These are phyloP conservation scores for Trichoderma semiorbis DNA, from an alignment of 2,329 filamentous ascomycete genomes.

Conservation along the genomic window DNA sequence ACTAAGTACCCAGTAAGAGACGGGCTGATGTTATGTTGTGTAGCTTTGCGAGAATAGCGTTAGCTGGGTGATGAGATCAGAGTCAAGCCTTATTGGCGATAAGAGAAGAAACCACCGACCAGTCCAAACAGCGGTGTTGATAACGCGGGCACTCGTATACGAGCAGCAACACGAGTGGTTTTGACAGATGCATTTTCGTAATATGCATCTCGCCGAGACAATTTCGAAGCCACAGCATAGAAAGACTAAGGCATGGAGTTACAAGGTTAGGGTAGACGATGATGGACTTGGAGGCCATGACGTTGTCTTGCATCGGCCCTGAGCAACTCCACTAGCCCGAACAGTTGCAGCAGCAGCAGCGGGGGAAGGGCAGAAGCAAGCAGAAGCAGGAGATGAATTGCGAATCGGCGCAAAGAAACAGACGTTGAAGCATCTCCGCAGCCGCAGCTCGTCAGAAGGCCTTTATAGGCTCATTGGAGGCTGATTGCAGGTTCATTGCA, in stretches of 20 bases:
- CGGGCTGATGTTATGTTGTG: background rate
- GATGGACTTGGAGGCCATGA: background rate
- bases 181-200: constrained; percentile 9
- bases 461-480: background rate
- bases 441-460: background rate
- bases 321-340: constrained; percentile 7
- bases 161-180: background rate
- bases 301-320: constrained; percentile 10
- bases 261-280: background rate
- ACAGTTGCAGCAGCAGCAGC: background rate
- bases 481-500: background rate
- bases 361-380: background rate
- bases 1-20: background rate
- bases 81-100: background rate
- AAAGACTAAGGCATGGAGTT: background rate
- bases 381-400: background rate
- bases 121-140: background rate
- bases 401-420: background rate
- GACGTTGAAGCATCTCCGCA: background rate
- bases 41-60: background rate
- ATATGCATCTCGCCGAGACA: constrained; percentile 7
- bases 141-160: background rate
- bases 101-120: background rate
- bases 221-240: background rate
- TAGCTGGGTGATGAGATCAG: background rate